These are phyloP conservation scores for Suhomyces kilbournensis DNA, from an alignment of 805 yeast genomes.

Conservation along the genomic window DNA sequence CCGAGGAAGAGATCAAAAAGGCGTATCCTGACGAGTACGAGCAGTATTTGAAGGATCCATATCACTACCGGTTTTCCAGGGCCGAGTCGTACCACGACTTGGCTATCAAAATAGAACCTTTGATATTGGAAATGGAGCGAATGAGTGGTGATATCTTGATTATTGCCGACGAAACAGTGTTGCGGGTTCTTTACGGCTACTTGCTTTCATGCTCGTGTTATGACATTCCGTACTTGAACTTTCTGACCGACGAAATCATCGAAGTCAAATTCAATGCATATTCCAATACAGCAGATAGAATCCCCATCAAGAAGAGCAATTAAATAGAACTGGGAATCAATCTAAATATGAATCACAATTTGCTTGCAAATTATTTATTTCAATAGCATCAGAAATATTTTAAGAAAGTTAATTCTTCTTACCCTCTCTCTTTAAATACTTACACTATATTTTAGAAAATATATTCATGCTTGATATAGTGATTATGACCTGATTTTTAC, in stretches of 20 bases:
- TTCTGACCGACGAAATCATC: slow-evolving; percentile 79
- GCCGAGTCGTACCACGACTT: slow-evolving; percentile 95
- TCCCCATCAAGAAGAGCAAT: slow-evolving; percentile 18
- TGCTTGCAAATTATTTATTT: background rate
- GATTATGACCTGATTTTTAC: background rate
- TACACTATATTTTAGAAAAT: too few species aligned
- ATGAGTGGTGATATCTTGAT: slow-evolving; percentile 83
- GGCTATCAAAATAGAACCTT: slow-evolving; percentile 90
- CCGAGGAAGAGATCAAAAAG: slow-evolving; percentile 54
- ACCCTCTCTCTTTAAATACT: too few species aligned
- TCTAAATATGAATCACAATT: too few species aligned
- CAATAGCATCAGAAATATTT: background rate
- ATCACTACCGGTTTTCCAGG: slow-evolving; percentile 87
- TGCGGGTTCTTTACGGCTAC: slow-evolving; percentile 89
- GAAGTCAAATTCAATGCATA: slow-evolving; percentile 88
- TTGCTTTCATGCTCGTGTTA: slow-evolving; percentile 86
- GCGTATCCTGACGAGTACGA: slow-evolving; percentile 69
- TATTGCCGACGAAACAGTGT: slow-evolving; percentile 88
- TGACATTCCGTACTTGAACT: slow-evolving; percentile 78
- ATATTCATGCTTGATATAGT: too few species aligned
- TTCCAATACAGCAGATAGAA: slow-evolving; percentile 58
- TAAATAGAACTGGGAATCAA: background rate
- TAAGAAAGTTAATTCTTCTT: too few species aligned
- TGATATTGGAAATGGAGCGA: slow-evolving; percentile 90
- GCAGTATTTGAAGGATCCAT: slow-evolving; percentile 72